Evolutionary conservation across 352 stramenopile genomes (phyloP).

Genomic region (Discostella stelligera): DNA sequence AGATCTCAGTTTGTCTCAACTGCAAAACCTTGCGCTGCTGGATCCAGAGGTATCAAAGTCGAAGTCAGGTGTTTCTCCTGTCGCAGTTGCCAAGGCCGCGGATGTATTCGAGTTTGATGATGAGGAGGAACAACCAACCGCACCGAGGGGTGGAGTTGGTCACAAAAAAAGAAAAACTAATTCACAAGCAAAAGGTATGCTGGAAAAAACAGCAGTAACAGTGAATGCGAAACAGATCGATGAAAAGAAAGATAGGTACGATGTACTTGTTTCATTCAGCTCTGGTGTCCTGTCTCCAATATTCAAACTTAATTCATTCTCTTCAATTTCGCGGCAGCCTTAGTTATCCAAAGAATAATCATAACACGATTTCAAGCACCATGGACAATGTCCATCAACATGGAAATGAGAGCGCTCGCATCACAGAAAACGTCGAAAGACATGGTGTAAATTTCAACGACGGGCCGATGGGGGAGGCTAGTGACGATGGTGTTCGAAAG

Average conservation of each 20-base stretch:
- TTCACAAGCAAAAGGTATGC: background rate
- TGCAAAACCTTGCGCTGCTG: slow-evolving; percentile 8
- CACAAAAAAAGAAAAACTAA: background rate
- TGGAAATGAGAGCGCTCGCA: background rate
- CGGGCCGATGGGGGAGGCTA: background rate
- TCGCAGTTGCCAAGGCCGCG: background rate
- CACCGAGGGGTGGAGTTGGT: slow-evolving; percentile 4
- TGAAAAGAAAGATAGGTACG: background rate
- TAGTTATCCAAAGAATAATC: background rate
- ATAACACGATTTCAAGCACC: background rate
- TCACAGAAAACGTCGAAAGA: background rate
- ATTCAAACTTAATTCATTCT: background rate
- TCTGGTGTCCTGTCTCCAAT: background rate
- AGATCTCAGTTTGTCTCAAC: slow-evolving; percentile 17
- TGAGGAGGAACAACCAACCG: background rate
- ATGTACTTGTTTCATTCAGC: background rate
- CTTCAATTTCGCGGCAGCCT: background rate
- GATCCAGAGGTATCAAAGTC: slow-evolving; percentile 9
- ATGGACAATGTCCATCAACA: background rate
- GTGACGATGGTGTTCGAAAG: slow-evolving; percentile 6
- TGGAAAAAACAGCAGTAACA: background rate
- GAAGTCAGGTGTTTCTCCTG: background rate
- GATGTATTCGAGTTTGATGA: background rate
- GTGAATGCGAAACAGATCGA: background rate
- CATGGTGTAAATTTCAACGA: slow-evolving; percentile 14